Evolutionary conservation across 345 rosid species (phyloP), one percentile per base, ranked within the genome.

Genomic region (Firmiana major): DNA sequence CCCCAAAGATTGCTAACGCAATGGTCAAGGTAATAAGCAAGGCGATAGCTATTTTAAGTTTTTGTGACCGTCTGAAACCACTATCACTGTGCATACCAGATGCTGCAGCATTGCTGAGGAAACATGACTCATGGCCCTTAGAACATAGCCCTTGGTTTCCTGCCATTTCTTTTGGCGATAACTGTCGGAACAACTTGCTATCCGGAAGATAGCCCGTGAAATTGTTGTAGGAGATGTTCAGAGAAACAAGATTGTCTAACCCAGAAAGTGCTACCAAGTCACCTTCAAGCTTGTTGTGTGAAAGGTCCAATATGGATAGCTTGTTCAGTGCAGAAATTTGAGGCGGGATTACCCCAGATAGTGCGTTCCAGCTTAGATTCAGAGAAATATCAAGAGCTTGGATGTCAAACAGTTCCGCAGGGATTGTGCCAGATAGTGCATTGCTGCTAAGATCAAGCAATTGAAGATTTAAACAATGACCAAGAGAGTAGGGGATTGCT

Each of bases 171-270:
- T 74, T 73, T 66, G 80, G 26, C 11, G 84, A 76, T 45, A 92
- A 78, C 74, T 90, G 94, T 73, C 91, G 85, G 55, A 92, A 92
- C 40, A 92, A 78, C 84, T 90, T 86, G 67, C 81, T 90, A 72
- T 90, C 92, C 8, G 94, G 94, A 59, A 92, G 94, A 85, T 78
- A 92, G n/a, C 94, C 94, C 0, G 88, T 83, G 83, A 95, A 88
- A 77, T 91, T 87, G 81, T 95, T 95, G 88, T 90, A 85, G 42
- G 98, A 95, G 68, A 92, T 86, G 78, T 92, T 92, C 42, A 90
- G 34, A 71, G 94, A 92, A 64, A 90, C 91, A 1, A 92, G 88
- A 84, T 92, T 90, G n/a, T 87, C 90, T 21, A 92, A 74, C 17
- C 79, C 83, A 0, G 88, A 83, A 15, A 90, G 77, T 38, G 79